Evolutionary conservation across 2,329 filamentous ascomycete species (phyloP).

Genomic region (Hypoxylon sp.): DNA sequence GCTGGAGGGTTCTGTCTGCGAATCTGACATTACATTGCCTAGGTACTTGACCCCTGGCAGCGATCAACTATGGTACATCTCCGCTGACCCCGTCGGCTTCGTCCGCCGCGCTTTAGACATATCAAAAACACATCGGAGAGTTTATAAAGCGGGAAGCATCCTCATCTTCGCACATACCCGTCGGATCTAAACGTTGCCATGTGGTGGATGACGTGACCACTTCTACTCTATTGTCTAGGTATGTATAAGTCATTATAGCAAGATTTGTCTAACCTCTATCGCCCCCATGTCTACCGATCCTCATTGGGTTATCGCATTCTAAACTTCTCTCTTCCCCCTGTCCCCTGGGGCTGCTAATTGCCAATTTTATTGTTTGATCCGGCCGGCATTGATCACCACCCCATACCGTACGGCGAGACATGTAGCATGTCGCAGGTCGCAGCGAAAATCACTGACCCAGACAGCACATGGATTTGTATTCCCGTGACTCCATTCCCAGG

Average conservation of each 20-base stretch:
- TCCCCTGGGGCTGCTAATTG: slow-evolving; percentile 14
- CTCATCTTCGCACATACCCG: background rate
- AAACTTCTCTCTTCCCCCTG: slow-evolving; percentile 14
- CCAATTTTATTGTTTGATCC: slow-evolving; percentile 19
- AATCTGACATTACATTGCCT: slow-evolving; percentile 3
- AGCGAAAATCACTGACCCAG: slow-evolving; percentile 22
- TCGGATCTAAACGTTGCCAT: slow-evolving; percentile 22
- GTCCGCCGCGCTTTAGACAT: slow-evolving; percentile 5
- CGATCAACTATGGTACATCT: slow-evolving; percentile 15
- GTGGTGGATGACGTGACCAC: slow-evolving; percentile 37
- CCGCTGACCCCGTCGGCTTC: slow-evolving; percentile 18
- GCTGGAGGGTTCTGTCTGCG: background rate
- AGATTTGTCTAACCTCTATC: slow-evolving; percentile 16
- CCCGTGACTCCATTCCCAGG: slow-evolving; percentile 20
- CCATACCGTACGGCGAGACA: slow-evolving; percentile 35
- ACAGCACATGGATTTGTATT: slow-evolving; percentile 32
- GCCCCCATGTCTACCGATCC: slow-evolving; percentile 1
- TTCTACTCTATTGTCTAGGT: slow-evolving; percentile 34
- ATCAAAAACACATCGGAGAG: slow-evolving; percentile 6
- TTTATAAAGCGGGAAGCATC: slow-evolving; percentile 5
- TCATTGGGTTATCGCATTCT: slow-evolving; percentile 24
- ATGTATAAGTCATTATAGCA: slow-evolving; percentile 22
- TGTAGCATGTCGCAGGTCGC: slow-evolving; percentile 7
- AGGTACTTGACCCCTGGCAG: background rate
- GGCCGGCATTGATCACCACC: slow-evolving; percentile 27